Conservation (phyloP, 1,284 basidiomycete genomes). For the Trichosporon ovoides region DNA sequence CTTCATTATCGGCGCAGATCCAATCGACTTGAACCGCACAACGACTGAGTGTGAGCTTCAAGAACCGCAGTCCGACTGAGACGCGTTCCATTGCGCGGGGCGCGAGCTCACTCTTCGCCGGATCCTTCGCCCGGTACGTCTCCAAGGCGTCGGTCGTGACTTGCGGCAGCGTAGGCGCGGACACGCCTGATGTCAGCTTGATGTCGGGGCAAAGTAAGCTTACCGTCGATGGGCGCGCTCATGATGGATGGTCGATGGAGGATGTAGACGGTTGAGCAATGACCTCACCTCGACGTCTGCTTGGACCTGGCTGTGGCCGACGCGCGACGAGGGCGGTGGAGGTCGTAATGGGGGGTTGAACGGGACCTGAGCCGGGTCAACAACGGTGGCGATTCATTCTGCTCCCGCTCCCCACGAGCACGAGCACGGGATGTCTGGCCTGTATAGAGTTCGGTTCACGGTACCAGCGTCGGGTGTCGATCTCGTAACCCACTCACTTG, state of each 20-base stretch:
- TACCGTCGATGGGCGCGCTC: neutral
- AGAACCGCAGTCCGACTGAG: neutral
- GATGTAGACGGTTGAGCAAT: neutral
- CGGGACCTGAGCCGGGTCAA: neutral
- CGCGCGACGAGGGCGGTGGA: neutral
- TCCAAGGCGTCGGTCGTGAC: conserved; percentile 62
- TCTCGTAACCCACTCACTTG: too few relatives aligned
- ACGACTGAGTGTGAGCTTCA: conserved; percentile 59
- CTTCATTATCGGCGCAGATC: conserved; percentile 97
- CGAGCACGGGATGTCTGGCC: too few relatives aligned
- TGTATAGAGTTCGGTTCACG: too few relatives aligned
- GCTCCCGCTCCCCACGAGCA: neutral
- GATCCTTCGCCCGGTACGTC: conserved; percentile 75
- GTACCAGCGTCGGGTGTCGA: neutral
- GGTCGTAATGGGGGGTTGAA: neutral
- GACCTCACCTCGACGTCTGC: neutral
- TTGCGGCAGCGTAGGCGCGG: conserved; percentile 36
- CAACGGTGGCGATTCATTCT: neutral
- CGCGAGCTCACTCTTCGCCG: conserved; percentile 62
- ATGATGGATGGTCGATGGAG: neutral
- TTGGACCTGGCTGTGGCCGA: neutral
- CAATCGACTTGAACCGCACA: conserved; percentile 94
- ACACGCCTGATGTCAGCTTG: conserved; percentile 2
- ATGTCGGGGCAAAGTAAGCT: neutral
- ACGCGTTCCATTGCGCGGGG: neutral